These are phyloP conservation scores for Aspergillus biplanus DNA, from an alignment of 495 filamentous ascomycete genomes.

Conservation along the genomic window DNA sequence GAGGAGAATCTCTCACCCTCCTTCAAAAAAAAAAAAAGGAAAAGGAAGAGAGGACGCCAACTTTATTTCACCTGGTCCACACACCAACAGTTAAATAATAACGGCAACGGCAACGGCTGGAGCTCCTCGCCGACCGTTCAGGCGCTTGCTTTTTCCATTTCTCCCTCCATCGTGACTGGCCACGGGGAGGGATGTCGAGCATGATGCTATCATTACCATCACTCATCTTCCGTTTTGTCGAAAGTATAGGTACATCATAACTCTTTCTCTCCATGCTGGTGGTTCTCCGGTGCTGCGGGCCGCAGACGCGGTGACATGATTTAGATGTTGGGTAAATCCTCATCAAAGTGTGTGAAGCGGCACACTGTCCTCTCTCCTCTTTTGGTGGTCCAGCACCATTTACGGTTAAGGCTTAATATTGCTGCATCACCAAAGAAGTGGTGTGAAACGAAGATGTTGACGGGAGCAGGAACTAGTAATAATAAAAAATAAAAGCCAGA, in stretches of 20 bases:
- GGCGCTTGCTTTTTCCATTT: background rate
- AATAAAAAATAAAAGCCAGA: background rate
- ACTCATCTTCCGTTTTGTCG: background rate
- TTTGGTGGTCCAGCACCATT: background rate
- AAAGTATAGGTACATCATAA: background rate
- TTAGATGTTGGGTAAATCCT: background rate
- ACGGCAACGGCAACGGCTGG: background rate
- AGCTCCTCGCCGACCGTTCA: background rate
- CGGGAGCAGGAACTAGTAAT: too few relatives aligned
- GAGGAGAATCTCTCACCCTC: background rate
- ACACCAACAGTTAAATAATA: background rate
- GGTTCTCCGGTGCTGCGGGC: conserved; percentile 2
- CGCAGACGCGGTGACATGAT: conserved; percentile 2
- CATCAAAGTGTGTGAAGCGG: background rate
- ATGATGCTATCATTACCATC: conserved; percentile 12
- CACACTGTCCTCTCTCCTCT: background rate
- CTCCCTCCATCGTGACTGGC: background rate
- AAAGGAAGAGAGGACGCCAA: background rate
- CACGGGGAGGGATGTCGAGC: background rate
- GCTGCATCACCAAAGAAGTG: background rate
- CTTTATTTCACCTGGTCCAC: background rate
- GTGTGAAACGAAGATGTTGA: too few relatives aligned
- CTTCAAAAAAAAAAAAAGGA: background rate
- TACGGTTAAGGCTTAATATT: background rate
- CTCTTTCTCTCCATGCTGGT: conserved; percentile 6